Percentiles rank a stretch among this genome's conserved stretches.
phyloP scores from a whole-genome alignment of 306 rosid genomes.

The Sechiopsis laciniata region DNA sequence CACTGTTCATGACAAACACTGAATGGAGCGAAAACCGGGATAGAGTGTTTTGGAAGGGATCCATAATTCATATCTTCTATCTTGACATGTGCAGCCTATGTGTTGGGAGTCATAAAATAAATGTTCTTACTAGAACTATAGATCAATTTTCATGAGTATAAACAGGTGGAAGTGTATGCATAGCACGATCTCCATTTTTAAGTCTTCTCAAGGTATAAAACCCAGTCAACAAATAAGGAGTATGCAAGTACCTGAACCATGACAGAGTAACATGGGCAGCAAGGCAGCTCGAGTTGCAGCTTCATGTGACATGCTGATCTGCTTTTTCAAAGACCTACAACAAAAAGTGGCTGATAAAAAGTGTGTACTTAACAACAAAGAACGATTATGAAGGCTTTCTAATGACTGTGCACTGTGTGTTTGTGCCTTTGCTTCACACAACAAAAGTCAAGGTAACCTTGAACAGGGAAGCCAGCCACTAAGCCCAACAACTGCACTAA shows the following conservation, averaged over 20 bases:
- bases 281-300: slow-evolving; percentile 72
- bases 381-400: neutral
- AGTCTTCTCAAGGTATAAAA: neutral
- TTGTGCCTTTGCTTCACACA: neutral
- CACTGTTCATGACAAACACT: neutral
- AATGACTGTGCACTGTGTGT: neutral
- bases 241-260: slow-evolving; percentile 64
- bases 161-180: too few relatives aligned
- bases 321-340: slow-evolving; percentile 57
- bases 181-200: neutral
- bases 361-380: slow-evolving; percentile 14
- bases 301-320: slow-evolving; percentile 50
- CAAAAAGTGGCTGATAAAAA: slow-evolving; percentile 24
- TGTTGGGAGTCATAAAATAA: neutral
- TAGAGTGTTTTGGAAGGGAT: neutral
- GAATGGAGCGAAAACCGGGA: neutral
- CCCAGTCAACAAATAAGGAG: neutral
- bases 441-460: slow-evolving; percentile 46
- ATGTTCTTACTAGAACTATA: neutral
- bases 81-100: neutral
- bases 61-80: neutral
- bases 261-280: slow-evolving; percentile 71
- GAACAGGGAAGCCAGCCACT: slow-evolving; percentile 99
- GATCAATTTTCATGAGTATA: neutral
- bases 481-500: slow-evolving; percentile 68